These are phyloP conservation scores for Amaranthus hypochondriacus DNA, from an alignment of 148 eudicot species.

Conservation along the genomic window DNA sequence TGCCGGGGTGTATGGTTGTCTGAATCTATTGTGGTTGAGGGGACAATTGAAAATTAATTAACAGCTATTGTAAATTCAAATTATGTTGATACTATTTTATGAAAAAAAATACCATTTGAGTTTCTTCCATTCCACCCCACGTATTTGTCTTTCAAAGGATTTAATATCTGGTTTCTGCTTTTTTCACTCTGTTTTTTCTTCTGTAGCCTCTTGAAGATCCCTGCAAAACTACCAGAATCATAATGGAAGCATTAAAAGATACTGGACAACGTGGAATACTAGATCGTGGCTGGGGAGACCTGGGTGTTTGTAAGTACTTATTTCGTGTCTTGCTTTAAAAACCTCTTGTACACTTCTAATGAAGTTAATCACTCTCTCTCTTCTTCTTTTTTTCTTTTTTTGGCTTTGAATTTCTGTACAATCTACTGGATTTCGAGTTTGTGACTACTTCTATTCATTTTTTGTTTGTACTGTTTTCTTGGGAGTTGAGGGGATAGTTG, in stretches of 20 bases:
- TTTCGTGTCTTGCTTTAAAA: background rate
- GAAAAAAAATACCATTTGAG: too few relatives aligned
- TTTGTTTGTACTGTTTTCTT: background rate
- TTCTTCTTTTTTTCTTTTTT: background rate
- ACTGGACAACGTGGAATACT: conserved; percentile 97
- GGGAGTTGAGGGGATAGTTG: background rate
- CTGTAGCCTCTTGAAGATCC: conserved; percentile 87
- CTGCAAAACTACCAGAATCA: conserved; percentile 58
- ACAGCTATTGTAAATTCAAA: too few relatives aligned
- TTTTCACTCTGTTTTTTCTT: conserved; percentile 8
- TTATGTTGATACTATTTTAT: too few relatives aligned
- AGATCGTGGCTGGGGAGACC: conserved; percentile 98
- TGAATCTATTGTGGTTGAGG: too few relatives aligned
- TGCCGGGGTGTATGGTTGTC: too few relatives aligned
- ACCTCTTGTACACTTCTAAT: conserved; percentile 1
- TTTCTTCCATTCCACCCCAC: background rate
- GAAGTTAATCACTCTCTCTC: background rate
- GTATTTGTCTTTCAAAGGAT: background rate
- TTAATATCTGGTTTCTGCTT: background rate
- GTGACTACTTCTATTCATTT: background rate
- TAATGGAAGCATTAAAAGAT: conserved; percentile 72
- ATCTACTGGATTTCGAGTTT: background rate
- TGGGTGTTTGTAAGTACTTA: conserved; percentile 69
- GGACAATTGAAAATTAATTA: too few relatives aligned
- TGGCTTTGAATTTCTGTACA: background rate